Evolutionary conservation across 2,329 filamentous ascomycete genomes (phyloP).

Genomic region (Elsinoe batatas): DNA sequence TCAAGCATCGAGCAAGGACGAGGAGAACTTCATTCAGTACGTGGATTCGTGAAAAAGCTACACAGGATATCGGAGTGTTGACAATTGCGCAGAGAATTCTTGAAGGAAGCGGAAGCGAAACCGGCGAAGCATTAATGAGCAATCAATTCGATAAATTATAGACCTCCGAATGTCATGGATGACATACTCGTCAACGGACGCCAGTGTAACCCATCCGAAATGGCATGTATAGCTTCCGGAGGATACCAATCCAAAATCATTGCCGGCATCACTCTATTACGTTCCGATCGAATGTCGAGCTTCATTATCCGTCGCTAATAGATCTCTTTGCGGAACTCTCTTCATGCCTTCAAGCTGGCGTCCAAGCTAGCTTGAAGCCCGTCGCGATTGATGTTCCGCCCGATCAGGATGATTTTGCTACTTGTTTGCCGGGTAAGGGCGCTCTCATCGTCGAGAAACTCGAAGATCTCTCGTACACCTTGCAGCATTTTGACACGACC

Average conservation of each 20-base stretch:
- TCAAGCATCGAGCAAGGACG: slow-evolving; percentile 56
- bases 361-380: slow-evolving; percentile 24
- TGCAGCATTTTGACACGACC: slow-evolving; percentile 70
- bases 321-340: neutral
- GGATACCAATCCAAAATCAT: neutral
- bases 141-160: neutral
- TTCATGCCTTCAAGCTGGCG: slow-evolving; percentile 9
- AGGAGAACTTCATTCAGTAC: slow-evolving; percentile 60
- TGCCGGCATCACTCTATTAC: neutral
- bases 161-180: neutral
- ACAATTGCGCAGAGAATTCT: slow-evolving; percentile 35
- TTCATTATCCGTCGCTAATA: neutral
- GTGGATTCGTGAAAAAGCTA: slow-evolving; percentile 23
- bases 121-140: slow-evolving; percentile 30
- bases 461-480: slow-evolving; percentile 87
- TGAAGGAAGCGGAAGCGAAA: slow-evolving; percentile 41
- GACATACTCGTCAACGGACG: neutral
- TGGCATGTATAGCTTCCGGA: neutral
- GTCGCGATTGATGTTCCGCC: slow-evolving; percentile 21
- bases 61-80: neutral
- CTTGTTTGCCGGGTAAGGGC: slow-evolving; percentile 7
- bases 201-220: neutral
- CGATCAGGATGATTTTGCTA: slow-evolving; percentile 29
- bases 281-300: neutral
- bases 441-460: slow-evolving; percentile 57